Evolutionary conservation across 148 eudicot genomes (phyloP), one percentile per base, ranked within the genome.

Genomic region (Dianthus caryophyllus): DNA sequence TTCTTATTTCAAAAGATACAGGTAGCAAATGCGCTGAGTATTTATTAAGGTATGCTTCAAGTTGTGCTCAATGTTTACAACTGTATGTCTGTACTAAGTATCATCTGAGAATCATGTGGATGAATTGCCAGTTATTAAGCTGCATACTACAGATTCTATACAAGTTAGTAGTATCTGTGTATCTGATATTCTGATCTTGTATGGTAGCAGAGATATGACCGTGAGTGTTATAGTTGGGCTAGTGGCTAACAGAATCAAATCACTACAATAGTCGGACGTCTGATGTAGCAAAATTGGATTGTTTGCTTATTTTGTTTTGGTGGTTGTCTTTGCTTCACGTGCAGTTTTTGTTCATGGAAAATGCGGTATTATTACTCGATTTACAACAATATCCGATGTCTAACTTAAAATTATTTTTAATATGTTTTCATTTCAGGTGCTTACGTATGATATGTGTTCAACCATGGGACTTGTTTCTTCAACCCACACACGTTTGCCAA

Each of bases 11-110:
- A 58, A 89, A 80, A 73, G 95, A 87, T 75, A 81, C 82, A 2
- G 98, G 98, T 63, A 79, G 81, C 73, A 77, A 66, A 51, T 89
- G 82, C 72, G 96, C 98, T 29, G 91, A 93, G 81, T 93, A 93
- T 80, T 80, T 93, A 68, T 73, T 93, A 80, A 85, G 88, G 98
- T 83, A 53, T 33, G 47, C 27, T 64, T 57, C 53, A 14, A 15
- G 51, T 17, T 22, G 9, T 16, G 48, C 53, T 12, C 56, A 43
- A 1, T 64, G 16, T 31, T 33, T 0, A 7, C 52, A 36, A 20
- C 46, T 20, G n/a, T n/a, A n/a, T n/a, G n/a, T n/a, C n/a, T n/a
- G 13, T 48, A 21, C 8, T 17, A 18, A 63, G 8, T 48, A 21
- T 15, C 17, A 26, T 39, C 41, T 52, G 2, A 43, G 41, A 41